Evolutionary conservation across 1,284 basidiomycete genomes (phyloP), one percentile per base, ranked within the genome.

Genomic region (Ustilago shanxiensis): DNA sequence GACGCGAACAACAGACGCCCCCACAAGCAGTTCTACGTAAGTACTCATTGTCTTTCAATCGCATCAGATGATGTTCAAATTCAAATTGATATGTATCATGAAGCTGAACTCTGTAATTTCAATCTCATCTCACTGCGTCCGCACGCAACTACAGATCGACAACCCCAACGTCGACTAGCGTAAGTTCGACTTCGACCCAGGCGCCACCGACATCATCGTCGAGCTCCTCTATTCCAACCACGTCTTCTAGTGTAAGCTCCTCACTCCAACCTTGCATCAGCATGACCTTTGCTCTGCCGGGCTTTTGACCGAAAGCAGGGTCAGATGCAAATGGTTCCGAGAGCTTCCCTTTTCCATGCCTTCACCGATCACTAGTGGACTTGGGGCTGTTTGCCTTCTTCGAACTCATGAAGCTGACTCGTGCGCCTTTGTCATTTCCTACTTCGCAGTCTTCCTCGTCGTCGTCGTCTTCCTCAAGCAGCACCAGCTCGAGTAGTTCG

Each of bases 171-270:
- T 65, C 72, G 69, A 68, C 58, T 29, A 77, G 55, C 37, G 69
- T 72, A 77, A 77, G 69, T 72, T 72, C 74, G 65, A 57, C 61
- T 18, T 69, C 74, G 13, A 59, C 57, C 16, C 29, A 53, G 9
- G 28, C 63, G 35, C 51, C 60, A 50, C 20, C 54, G 24, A 54
- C 70, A 13, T 47, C 59, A 22, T 39, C 59, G 52, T 65, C 72
- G 51, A 69, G 66, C 62, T 56, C 67, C 39, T 65, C 62, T 39
- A 14, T n/a, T 24, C 52, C 67, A 22, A 35, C 33, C 39, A 56
- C 72, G 31, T 55, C 56, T 44, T 62, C 70, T 33, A 63, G 59
- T 61, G 72, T 75, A 75, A 75, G 72, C 60, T 61, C 35, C 51
- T 26, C 41, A 51, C 57, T 47, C 57, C 60, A 37, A 57, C 55